Percentiles rank a stretch among this genome's conserved stretches.
Conservation (phyloP, 2,329 filamentous ascomycete genomes). For the Ilyonectria destructans region DNA sequence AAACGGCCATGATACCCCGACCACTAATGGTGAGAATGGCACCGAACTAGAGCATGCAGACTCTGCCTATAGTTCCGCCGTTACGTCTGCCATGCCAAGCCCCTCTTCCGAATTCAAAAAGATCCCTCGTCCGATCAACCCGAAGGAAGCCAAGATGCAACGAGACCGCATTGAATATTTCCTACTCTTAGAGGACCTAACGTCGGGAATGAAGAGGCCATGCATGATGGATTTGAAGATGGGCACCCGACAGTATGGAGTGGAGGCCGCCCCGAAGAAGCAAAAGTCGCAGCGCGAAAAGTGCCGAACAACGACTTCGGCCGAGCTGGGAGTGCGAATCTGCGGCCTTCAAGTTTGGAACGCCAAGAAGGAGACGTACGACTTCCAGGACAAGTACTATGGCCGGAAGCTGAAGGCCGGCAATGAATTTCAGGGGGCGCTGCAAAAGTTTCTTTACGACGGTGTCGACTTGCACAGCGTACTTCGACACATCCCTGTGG, state of each 20-base stretch:
- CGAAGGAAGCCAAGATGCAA: constrained; percentile 81
- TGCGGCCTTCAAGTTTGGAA: constrained; percentile 99
- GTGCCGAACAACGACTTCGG: constrained; percentile 92
- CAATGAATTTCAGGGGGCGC: constrained; percentile 87
- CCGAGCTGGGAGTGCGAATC: constrained; percentile 90
- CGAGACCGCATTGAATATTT: constrained; percentile 89
- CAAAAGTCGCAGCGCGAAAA: constrained; percentile 94
- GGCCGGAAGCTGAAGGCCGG: constrained; percentile 91
- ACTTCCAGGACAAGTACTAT: constrained; percentile 99
- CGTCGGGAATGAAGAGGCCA: constrained; percentile 94
- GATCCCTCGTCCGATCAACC: constrained; percentile 78
- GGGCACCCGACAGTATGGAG: constrained; percentile 96
- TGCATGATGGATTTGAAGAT: constrained; percentile 99
- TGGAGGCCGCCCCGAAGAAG: constrained; percentile 93
- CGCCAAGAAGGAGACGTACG: constrained; percentile 83
- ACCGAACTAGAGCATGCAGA: constrained; percentile 51
- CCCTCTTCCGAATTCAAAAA: constrained; percentile 56
- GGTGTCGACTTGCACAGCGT: constrained; percentile 87
- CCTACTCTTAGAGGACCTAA: constrained; percentile 92
- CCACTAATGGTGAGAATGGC: constrained; percentile 36
- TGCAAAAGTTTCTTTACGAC: constrained; percentile 93
- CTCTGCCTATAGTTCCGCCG: constrained; percentile 51
- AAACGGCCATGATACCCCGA: constrained; percentile 24
- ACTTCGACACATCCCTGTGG: constrained; percentile 87
- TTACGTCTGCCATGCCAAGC: constrained; percentile 57